Evolutionary conservation across 2,329 filamentous ascomycete species (phyloP), one percentile per base, ranked within the genome.

Genomic region (Annulohypoxylon truncatum): DNA sequence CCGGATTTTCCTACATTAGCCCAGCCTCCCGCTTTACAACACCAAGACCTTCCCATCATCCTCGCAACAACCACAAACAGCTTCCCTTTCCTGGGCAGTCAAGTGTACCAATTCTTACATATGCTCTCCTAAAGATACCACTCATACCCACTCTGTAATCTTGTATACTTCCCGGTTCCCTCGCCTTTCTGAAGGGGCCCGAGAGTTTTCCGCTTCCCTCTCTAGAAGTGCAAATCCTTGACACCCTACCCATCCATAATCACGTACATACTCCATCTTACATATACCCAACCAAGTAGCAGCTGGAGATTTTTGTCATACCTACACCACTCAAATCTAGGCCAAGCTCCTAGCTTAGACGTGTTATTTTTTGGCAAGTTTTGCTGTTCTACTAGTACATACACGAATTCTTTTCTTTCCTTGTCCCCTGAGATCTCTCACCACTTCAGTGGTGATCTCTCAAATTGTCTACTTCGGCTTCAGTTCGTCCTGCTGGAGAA

Each of bases 381-480:
- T 53, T 48, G 50, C 40, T 67, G 58, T 56, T 40, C 63, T 53
- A 61, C 42, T 59, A 61, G 53, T 53, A 67, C 57, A 53, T 61
- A 65, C 55, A 67, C 54, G 48, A 53, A 61, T 54, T 47, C 24
- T 56, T 46, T 50, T 31, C 29, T 66, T 53, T 68, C 51, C 44
- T 48, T 48, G 13, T 48, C 22, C 22, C 28, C 66, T 35, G 47
- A 35, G 18, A 7, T 62, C 33, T 60, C 54, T 74, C 78, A 77
- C 79, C 81, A 77, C 78, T 70, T 63, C 64, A 76, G 80, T 82
- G 81, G 79, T 80, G 78, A 76, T 53, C 68, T 63, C 76, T 79
- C 84, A 82, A 76, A 79, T 86, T 86, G 84, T 85, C 81, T 75
- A 76, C 79, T 70, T 77, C 73, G 73, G 74, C 75, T 74, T 75